phyloP scores from a whole-genome alignment of 2,329 filamentous ascomycete species.

The Colletotrichum sp. region DNA sequence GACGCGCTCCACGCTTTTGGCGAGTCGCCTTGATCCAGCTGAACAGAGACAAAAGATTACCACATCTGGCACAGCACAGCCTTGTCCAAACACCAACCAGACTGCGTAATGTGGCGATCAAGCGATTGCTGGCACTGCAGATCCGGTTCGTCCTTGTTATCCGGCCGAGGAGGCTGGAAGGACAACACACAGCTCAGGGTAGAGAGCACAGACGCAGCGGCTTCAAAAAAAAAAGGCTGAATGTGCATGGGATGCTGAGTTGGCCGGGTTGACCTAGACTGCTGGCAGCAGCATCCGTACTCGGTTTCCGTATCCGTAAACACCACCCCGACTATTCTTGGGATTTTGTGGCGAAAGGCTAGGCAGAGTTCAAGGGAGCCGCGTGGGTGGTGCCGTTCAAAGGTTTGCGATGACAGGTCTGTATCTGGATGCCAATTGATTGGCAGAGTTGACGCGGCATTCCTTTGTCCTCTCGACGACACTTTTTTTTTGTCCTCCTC shows the following conservation, averaged over 20 bases:
- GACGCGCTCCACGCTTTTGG: background rate
- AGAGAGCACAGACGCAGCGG: background rate
- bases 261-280: background rate
- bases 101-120: background rate
- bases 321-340: background rate
- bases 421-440: background rate
- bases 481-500: background rate
- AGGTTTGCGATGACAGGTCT: background rate
- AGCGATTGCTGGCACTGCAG: background rate
- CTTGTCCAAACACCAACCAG: background rate
- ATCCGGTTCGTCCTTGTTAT: background rate
- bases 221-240: background rate
- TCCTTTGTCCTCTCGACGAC: background rate
- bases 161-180: background rate
- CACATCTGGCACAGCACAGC: background rate
- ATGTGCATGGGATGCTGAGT: background rate
- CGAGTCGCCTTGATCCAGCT: background rate
- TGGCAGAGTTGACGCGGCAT: background rate
- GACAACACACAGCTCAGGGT: background rate
- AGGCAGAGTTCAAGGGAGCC: background rate
- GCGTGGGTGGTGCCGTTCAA: background rate
- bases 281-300: background rate
- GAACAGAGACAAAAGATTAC: background rate
- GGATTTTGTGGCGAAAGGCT: background rate
- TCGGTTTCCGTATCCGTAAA: background rate